A percentile compares a stretch with the other conserved stretches of the same genome.
Evolutionary conservation across 116 monocot species (phyloP).

Genomic region (Iris pallida): DNA sequence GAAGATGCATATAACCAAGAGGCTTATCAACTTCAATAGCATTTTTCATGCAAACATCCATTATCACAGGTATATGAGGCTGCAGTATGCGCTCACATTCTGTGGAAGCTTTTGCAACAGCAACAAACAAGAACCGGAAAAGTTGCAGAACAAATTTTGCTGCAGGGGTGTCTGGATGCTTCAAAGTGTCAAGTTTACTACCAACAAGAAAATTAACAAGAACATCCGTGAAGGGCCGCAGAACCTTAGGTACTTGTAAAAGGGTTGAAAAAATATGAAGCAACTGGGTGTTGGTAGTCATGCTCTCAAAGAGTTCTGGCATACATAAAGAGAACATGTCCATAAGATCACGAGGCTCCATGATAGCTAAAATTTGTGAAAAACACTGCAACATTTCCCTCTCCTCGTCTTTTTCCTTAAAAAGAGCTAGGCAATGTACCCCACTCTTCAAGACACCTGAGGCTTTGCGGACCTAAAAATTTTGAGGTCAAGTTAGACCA

Average conservation of each 20-base stretch:
- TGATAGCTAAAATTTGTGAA: slow-evolving; percentile 89
- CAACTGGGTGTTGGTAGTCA: slow-evolving; percentile 81
- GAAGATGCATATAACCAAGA: slow-evolving; percentile 93
- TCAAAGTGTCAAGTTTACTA: slow-evolving; percentile 83
- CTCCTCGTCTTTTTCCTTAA: slow-evolving; percentile 97
- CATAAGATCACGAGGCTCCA: slow-evolving; percentile 97
- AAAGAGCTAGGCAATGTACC: slow-evolving; percentile 84
- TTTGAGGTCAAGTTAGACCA: background rate
- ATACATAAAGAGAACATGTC: slow-evolving; percentile 95
- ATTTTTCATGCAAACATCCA: slow-evolving; percentile 98
- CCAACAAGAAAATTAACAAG: slow-evolving; percentile 91
- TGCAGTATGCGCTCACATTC: slow-evolving; percentile 93
- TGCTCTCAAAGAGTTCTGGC: slow-evolving; percentile 95
- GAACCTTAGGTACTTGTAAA: slow-evolving; percentile 75
- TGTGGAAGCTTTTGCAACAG: slow-evolving; percentile 82
- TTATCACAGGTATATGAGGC: slow-evolving; percentile 88
- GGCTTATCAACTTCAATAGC: slow-evolving; percentile 95
- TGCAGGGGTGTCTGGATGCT: slow-evolving; percentile 89
- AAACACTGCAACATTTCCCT: slow-evolving; percentile 86
- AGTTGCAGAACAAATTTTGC: slow-evolving; percentile 93
- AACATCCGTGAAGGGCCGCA: slow-evolving; percentile 91
- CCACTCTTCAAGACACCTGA: slow-evolving; percentile 94
- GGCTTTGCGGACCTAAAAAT: slow-evolving; percentile 75
- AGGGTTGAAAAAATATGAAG: slow-evolving; percentile 89
- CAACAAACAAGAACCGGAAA: slow-evolving; percentile 83